A percentile compares a stretch with the other conserved stretches of the same genome.
Evolutionary conservation across 768 basidiomycete genomes (phyloP).

Genomic region (Rhodotorula sphaerocarpa): DNA sequence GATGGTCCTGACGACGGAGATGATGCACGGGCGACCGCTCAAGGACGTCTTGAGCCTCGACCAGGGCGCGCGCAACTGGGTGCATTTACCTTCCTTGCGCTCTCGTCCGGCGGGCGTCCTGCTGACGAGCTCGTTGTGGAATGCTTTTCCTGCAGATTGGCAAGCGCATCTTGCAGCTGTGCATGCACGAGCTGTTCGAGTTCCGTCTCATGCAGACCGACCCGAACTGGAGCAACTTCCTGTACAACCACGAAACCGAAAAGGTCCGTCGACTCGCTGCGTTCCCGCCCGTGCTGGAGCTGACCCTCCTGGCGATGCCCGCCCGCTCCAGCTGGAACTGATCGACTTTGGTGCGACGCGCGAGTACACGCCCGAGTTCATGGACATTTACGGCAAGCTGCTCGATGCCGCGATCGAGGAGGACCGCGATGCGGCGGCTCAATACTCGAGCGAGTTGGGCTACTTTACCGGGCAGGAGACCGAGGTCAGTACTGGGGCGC

Average conservation of each 20-base stretch:
- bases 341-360: conserved; percentile 96
- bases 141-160: conserved; percentile 58
- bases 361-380: conserved; percentile 73
- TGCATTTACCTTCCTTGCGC: conserved; percentile 46
- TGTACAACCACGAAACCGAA: conserved; percentile 42
- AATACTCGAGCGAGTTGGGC: conserved; percentile 70
- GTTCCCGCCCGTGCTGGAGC: too few relatives aligned
- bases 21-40: conserved; percentile 68
- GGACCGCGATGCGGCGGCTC: conserved; percentile 59
- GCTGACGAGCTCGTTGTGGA: not conserved
- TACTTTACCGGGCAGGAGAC: conserved; percentile 86
- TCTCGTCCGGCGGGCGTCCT: too few relatives aligned
- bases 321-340: conserved; percentile 73
- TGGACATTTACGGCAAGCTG: conserved; percentile 77
- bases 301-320: too few relatives aligned
- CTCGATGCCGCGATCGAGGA: conserved; percentile 67
- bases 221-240: conserved; percentile 96
- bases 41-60: conserved; percentile 52
- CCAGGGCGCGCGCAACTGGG: conserved; percentile 64
- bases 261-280: too few relatives aligned
- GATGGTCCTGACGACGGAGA: conserved; percentile 81
- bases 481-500: conserved; percentile 50
- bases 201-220: conserved; percentile 96
- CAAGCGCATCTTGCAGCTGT: conserved; percentile 67
- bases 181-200: conserved; percentile 78